Base-by-base conservation (phyloP, 1,139 yeast genomes). In the Zygoascus hellenicus region DNA sequence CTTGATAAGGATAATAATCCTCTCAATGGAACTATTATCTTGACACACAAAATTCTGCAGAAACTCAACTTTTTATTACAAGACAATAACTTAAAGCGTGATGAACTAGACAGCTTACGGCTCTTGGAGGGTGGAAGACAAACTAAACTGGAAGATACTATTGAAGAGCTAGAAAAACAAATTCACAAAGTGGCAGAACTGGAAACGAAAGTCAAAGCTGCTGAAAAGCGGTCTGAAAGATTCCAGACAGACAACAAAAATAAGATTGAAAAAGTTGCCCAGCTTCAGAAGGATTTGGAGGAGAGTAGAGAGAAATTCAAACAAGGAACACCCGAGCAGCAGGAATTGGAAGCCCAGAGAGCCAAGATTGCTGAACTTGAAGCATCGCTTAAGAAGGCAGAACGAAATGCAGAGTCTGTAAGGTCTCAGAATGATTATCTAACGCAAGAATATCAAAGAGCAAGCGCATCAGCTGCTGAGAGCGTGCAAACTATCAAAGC, bases 391-490 rank as follows among this genome's bases (percentile, higher is more conserved):
- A 71, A 62, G 54, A 70, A 54, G 49, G 69, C 65, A 50, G 71
- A 58, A 46, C 70, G 62, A 57, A 66, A 60, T 60, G 67, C 52
- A 47, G 71, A 58, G 48, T 72, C 62, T 59, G 70, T 65, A 56
- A 63, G 48, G 61, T 72, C 65, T 31, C 96, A 88, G 57, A 77
- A 74, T 49, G 76, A 70, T 46, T 88, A 85, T 61, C 83, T 84
- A 78, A 65, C 71, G 9, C 71, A 70, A 35, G 95, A 89, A 62
- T 77, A 80, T 47, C 72, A 72, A 43, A 77, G 81, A 51, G 87
- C 94, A 0, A 60, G 70, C 2, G 64, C 68, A 5, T 76, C 90
- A 0, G 76, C 79, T 0, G 64, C 63, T 5, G 87, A 80, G 13
- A 76, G 85, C 0, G 63, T 66, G 2, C 56, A 58, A 1, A 77